Evolutionary conservation across 108 stramenopile species (phyloP).

Genomic region (Cylindrotheca closterium): DNA sequence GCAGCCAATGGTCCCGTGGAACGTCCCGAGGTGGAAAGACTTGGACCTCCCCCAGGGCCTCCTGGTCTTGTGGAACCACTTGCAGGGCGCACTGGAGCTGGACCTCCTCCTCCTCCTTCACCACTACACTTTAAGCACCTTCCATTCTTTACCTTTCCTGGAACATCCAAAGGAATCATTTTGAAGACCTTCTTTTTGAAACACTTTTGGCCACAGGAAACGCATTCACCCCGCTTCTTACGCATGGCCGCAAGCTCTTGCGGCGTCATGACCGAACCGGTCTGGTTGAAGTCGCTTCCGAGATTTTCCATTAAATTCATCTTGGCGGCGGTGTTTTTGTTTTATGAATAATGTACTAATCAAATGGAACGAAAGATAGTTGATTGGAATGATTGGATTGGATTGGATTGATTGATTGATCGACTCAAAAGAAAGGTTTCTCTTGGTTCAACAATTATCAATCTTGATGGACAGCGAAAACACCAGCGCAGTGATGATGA

Average conservation of each 20-base stretch:
- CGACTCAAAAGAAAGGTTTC: too few species aligned
- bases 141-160: slow-evolving; percentile 66
- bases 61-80: background rate
- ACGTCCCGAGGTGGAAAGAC: background rate
- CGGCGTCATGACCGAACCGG: slow-evolving; percentile 67
- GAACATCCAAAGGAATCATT: slow-evolving; percentile 57
- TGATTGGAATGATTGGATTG: background rate
- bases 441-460: too few species aligned
- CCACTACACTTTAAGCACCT: slow-evolving; percentile 70
- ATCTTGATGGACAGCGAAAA: too few species aligned
- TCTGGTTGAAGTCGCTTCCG: slow-evolving; percentile 64
- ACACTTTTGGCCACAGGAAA: slow-evolving; percentile 71
- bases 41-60: background rate
- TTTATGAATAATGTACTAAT: background rate
- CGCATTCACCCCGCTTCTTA: slow-evolving; percentile 68
- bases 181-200: slow-evolving; percentile 77
- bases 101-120: background rate
- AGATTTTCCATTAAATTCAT: slow-evolving; percentile 50
- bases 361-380: too few species aligned
- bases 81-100: too few species aligned
- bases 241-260: slow-evolving; percentile 52
- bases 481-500: too few species aligned
- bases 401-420: background rate
- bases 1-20: background rate
- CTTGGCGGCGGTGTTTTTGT: background rate